These are phyloP conservation scores for Endothia cerciana DNA, from an alignment of 2,329 filamentous ascomycete genomes.

Conservation along the genomic window DNA sequence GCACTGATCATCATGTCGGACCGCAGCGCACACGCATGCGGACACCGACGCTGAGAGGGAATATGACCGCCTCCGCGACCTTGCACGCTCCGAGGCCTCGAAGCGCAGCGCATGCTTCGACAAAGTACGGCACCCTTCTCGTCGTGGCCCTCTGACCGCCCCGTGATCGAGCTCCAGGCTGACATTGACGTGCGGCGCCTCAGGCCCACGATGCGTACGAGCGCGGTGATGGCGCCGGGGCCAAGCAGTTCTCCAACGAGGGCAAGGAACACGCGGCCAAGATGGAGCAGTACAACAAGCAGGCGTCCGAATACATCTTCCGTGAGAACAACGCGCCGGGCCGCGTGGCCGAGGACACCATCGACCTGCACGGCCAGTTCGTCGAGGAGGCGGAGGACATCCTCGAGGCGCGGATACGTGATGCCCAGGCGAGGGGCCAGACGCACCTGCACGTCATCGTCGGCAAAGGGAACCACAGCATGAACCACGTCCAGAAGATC, in stretches of 20 bases:
- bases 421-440: slow-evolving; percentile 74
- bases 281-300: slow-evolving; percentile 87
- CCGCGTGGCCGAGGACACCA: slow-evolving; percentile 76
- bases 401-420: slow-evolving; percentile 80
- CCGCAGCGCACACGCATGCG: slow-evolving; percentile 37
- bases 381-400: slow-evolving; percentile 95
- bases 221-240: slow-evolving; percentile 78
- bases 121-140: slow-evolving; percentile 51
- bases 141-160: slow-evolving; percentile 2
- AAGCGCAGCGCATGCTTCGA: slow-evolving; percentile 81
- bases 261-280: slow-evolving; percentile 81
- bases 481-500: slow-evolving; percentile 84
- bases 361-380: slow-evolving; percentile 93
- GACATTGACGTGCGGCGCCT: neutral
- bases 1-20: slow-evolving; percentile 14
- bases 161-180: slow-evolving; percentile 3
- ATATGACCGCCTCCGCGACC: slow-evolving; percentile 86
- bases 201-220: slow-evolving; percentile 80
- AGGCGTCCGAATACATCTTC: slow-evolving; percentile 94
- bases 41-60: slow-evolving; percentile 75
- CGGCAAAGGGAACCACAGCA: slow-evolving; percentile 89
- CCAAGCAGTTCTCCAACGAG: slow-evolving; percentile 82
- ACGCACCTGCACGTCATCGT: slow-evolving; percentile 92
- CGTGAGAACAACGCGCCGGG: slow-evolving; percentile 86
- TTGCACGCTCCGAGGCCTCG: slow-evolving; percentile 78